Conservation (phyloP, 2,329 filamentous ascomycete genomes). For the Verticillium klebahnii region DNA sequence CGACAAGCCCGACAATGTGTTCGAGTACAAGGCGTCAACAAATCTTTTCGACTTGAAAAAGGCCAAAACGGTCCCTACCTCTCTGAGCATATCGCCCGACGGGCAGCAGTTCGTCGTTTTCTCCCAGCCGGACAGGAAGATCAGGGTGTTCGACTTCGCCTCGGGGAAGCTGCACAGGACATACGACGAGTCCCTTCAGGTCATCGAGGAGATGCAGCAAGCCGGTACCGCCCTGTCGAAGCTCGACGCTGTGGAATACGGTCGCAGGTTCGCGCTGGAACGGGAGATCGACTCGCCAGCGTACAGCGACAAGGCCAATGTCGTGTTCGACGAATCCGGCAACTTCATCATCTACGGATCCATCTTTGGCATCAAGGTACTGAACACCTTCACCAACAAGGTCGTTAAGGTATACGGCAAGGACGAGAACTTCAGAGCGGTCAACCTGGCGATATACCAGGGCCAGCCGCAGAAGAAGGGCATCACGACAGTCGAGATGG, state of each 20-base stretch:
- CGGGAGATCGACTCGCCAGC: constrained; percentile 72
- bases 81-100: constrained; percentile 79
- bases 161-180: constrained; percentile 84
- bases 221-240: constrained; percentile 78
- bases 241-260: constrained; percentile 88
- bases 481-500: constrained; percentile 93
- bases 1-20: constrained; percentile 89
- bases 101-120: constrained; percentile 83
- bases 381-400: constrained; percentile 93
- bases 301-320: constrained; percentile 68
- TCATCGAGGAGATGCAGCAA: constrained; percentile 91
- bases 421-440: constrained; percentile 80
- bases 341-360: constrained; percentile 95
- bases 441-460: constrained; percentile 86
- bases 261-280: constrained; percentile 79
- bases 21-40: constrained; percentile 88
- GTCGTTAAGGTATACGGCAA: constrained; percentile 86
- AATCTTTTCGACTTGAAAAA: constrained; percentile 98
- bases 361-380: constrained; percentile 85
- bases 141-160: constrained; percentile 89
- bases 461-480: constrained; percentile 93
- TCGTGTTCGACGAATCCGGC: constrained; percentile 93
- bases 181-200: constrained; percentile 90
- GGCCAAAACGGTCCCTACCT: constrained; percentile 77
- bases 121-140: constrained; percentile 89